Conservation (phyloP, 257 asterid species). For the Solanum dulcamara region DNA sequence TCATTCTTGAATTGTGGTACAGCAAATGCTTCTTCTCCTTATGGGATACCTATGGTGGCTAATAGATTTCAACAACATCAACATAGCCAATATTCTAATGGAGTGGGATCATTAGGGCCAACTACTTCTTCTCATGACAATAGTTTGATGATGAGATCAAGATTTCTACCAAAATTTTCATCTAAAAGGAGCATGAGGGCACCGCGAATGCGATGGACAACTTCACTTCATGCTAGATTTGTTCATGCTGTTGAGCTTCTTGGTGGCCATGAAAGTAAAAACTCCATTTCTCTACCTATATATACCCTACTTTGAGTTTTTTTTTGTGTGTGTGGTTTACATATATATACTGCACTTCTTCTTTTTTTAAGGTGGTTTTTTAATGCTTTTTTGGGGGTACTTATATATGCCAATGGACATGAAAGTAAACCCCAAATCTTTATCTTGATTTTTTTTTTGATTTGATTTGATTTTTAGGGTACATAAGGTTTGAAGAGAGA, state of each 20-base stretch:
- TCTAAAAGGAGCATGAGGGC: slow-evolving; percentile 81
- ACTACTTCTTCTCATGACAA: slow-evolving; percentile 23
- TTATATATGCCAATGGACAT: neutral
- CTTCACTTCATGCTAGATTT: slow-evolving; percentile 78
- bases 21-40: slow-evolving; percentile 22
- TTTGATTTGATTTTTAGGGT: neutral
- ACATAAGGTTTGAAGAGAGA: neutral
- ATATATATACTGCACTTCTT: slow-evolving; percentile 21
- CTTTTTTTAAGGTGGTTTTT: too few relatives aligned
- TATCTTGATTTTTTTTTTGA: neutral
- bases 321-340: neutral
- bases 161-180: slow-evolving; percentile 53
- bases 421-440: neutral
- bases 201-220: slow-evolving; percentile 93
- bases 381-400: neutral
- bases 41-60: neutral
- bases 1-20: slow-evolving; percentile 8
- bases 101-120: slow-evolving; percentile 19
- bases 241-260: slow-evolving; percentile 97
- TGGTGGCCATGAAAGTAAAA: slow-evolving; percentile 93
- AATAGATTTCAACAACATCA: slow-evolving; percentile 13
- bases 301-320: neutral
- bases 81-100: slow-evolving; percentile 10
- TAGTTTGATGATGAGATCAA: slow-evolving; percentile 60
- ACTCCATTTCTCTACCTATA: neutral